Evolutionary conservation across 2,329 filamentous ascomycete species (phyloP), one percentile per base, ranked within the genome.

Genomic region (Thielaviopsis musarum): DNA sequence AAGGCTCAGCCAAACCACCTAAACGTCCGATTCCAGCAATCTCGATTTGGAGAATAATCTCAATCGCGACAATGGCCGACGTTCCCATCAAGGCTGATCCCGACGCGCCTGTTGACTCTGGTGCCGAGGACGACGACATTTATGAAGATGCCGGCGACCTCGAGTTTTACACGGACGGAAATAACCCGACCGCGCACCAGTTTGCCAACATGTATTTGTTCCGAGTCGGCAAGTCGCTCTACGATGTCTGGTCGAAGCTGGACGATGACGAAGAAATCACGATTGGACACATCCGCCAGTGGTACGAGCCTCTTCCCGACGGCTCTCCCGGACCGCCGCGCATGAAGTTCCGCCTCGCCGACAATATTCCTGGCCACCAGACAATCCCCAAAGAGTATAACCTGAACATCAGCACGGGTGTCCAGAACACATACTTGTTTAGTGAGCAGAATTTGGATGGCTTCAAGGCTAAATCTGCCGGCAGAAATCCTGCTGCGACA

Each of bases 371-470:
- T 7, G 77, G 82, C 63, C 89, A 95, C 68, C 79, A 85, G 65
- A 73, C 78, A 5, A 77, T 96, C n/a, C 90, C 91, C 12, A 88
- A 88, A 67, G 89, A 95, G 67, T 98, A 96, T 72, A 81, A 88
- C 64, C 74, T 97, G 61, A 83, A 89, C 54, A 77, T 89, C 54
- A 83, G 72, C 59, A 75, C 77, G 56, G 67, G 70, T 59, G 82
- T 91, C 38, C 82, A 81, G 66, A 96, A 95, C 71, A 93, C 90
- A 21, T 95, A 87, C 69, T 76, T 97, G 60, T 98, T 98, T 68
- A 90, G 87, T 49, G 93, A 98, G 72, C 90, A 62, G 51, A 56
- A 64, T 28, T 61, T 66, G 9, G 64, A 65, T 19, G 88, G 88
- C 45, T 90, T 83, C 72, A 80, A 80, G 65, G 74, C 75, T 19